Base-by-base conservation (phyloP, 208 protist genomes). In the Leishmania gerbilli region DNA sequence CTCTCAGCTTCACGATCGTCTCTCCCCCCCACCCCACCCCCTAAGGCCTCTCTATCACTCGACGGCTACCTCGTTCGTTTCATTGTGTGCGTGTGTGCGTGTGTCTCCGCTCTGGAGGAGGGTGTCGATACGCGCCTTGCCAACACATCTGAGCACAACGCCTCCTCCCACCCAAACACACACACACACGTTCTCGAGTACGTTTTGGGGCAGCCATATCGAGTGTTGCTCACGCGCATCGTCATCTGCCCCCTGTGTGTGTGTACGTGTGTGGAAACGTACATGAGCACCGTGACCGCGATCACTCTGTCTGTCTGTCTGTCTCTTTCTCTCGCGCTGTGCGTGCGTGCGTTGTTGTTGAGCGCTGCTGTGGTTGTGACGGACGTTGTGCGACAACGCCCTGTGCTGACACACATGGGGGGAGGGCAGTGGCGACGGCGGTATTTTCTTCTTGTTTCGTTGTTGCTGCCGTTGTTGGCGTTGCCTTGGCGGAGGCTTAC, bases 291-390 rank as follows among this genome's bases (percentile, higher is more conserved):
- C 58, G 27, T 64, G 27, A 34, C 58, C 58, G 58, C 34, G 58
- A 27, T 27, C 27, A 27, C 58, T 64, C 27, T 64, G 21, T 76
- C 24, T 60, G 62, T 79, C 68, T 53, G 37, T 2, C 37, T 40
- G 37, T 2, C 1, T 40, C 58, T 71, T 31, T 17, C 8, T 17
- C 8, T 5, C 27, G 27, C 27, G 34, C 58, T 31, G 27, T 24
- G 58, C n/a, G 27, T 31, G 27, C n/a, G 27, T 71, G 79, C 86
- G 62, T 84, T 58, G 34, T 74, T 83, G 83, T 21, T 88, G 8
- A 56, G 24, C 80, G 0, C 82, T 71, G 67, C 34, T 34, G 45
- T 64, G 60, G n/a, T 64, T 27, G 58, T 31, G 58, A 64, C n/a
- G 4, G 58, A 27, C 58, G 58, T 31, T 64, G 58, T 64, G 58